phyloP scores from a whole-genome alignment of 2,329 filamentous ascomycete species.

The Nemania diffusa region DNA sequence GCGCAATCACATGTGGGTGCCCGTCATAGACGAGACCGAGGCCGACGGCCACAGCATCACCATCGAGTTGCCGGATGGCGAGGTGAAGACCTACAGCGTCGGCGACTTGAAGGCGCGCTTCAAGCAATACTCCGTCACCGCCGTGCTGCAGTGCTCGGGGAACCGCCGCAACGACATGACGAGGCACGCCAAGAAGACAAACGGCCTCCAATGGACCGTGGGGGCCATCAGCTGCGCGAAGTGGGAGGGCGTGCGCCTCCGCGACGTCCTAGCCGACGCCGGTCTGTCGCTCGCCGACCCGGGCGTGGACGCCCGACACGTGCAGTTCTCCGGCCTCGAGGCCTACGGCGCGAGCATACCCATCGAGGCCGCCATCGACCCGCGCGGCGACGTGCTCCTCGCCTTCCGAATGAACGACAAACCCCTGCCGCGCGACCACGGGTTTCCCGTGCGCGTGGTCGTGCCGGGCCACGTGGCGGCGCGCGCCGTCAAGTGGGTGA shows the following conservation, averaged over 20 bases:
- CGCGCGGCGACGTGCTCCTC: constrained; percentile 71
- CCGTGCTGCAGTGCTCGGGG: constrained; percentile 60
- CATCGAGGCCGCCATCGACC: constrained; percentile 66
- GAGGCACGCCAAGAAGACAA: constrained; percentile 54
- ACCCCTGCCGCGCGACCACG: constrained; percentile 71
- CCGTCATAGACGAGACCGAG: constrained; percentile 49
- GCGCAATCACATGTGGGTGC: constrained; percentile 61
- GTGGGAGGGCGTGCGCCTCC: constrained; percentile 58
- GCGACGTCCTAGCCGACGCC: constrained; percentile 58
- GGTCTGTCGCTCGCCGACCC: constrained; percentile 46
- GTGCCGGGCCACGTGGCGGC: constrained; percentile 75
- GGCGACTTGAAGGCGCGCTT: constrained; percentile 58
- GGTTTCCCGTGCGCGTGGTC: constrained; percentile 70
- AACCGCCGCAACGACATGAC: constrained; percentile 60
- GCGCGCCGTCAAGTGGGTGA: constrained; percentile 76
- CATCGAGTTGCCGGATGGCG: constrained; percentile 57
- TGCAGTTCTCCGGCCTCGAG: constrained; percentile 65
- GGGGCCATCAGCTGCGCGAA: constrained; percentile 59
- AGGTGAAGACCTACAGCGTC: constrained; percentile 54
- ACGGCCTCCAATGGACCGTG: constrained; percentile 59
- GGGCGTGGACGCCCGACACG: constrained; percentile 48
- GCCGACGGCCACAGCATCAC: constrained; percentile 52
- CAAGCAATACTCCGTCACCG: constrained; percentile 55
- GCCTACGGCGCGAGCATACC: constrained; percentile 72
- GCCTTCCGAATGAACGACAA: constrained; percentile 75